phyloP scores from a whole-genome alignment of 1,284 basidiomycete genomes.

The Meripilus lineatus region DNA sequence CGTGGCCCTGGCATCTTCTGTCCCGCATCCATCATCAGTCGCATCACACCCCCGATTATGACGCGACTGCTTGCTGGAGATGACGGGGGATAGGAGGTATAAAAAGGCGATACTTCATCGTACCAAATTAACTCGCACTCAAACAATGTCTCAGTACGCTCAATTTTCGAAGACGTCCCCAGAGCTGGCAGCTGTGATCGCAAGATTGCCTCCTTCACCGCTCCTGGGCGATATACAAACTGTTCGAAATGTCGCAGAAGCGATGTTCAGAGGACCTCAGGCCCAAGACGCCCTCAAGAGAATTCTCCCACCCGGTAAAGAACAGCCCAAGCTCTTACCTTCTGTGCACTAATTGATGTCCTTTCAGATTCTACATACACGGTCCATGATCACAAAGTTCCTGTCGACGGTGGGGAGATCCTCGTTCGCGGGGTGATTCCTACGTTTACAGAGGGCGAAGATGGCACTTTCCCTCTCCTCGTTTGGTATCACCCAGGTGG shows the following conservation, averaged over 20 bases:
- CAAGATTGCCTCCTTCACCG: slow-evolving; percentile 2
- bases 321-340: no score
- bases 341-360: background rate
- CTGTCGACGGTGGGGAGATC: slow-evolving; percentile 4
- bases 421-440: slow-evolving; percentile 2
- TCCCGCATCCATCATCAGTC: no score
- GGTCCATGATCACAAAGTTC: background rate
- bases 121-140: no score
- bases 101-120: no score
- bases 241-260: no score
- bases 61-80: no score
- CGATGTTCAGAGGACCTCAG: no score
- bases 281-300: background rate
- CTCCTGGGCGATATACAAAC: background rate
- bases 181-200: slow-evolving; percentile 5
- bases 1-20: no score
- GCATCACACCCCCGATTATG: no score
- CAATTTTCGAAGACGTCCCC: slow-evolving; percentile 6
- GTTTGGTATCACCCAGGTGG: slow-evolving; percentile 5
- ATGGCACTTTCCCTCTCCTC: slow-evolving; percentile 1
- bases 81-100: no score
- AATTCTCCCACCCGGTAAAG: background rate
- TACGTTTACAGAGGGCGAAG: background rate
- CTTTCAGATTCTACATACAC: background rate
- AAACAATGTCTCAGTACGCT: slow-evolving; percentile 12